Evolutionary conservation across 2,329 filamentous ascomycete genomes (phyloP), one percentile per base, ranked within the genome.

Genomic region (Magnaporthales sp.): DNA sequence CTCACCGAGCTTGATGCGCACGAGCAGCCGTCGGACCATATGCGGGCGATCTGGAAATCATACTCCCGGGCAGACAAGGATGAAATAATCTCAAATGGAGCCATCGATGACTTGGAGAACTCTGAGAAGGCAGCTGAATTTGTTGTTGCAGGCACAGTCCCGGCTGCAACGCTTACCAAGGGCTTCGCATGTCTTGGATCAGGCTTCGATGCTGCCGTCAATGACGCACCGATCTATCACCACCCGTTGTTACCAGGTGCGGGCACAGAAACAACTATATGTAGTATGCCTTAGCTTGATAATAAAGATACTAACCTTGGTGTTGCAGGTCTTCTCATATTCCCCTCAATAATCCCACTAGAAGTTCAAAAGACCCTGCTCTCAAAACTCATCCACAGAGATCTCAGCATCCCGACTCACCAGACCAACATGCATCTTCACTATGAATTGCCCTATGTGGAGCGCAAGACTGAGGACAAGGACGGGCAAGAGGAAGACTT

Each of bases 31-130:
- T 91, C 93, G 3, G 86, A 88, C 13, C 77, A 81, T 64, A 81
- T 97, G 70, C 87, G 89, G 68, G 79, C 84, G 62, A 79, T 87
- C 66, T 97, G 92, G 85, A 97, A 97, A 76, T 79, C 79, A 58
- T 92, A 89, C 71, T 87, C 89, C 27, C 89, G 85, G 69, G 81
- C 86, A 51, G 83, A 87, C 0, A 76, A 82, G 3, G 72, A 77
- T 8, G 80, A 81, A 1, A 76, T 91, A n/a, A 72, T 81, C 7
- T 71, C 78, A 10, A 83, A 87, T 70, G 77, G 83, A 24, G 80
- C 84, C 19, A 84, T 91, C 69, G 81, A 87, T 66, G 84, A 91
- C 67, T 71, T 84, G 31, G 74, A 73, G 27, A 65, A 71, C 4
- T 71, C 77, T 1, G 75, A 78, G 11, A 75, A 78, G 29, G 75